phyloP scores from a whole-genome alignment of 495 filamentous ascomycete species.

The Penicillium atrosanguineum region DNA sequence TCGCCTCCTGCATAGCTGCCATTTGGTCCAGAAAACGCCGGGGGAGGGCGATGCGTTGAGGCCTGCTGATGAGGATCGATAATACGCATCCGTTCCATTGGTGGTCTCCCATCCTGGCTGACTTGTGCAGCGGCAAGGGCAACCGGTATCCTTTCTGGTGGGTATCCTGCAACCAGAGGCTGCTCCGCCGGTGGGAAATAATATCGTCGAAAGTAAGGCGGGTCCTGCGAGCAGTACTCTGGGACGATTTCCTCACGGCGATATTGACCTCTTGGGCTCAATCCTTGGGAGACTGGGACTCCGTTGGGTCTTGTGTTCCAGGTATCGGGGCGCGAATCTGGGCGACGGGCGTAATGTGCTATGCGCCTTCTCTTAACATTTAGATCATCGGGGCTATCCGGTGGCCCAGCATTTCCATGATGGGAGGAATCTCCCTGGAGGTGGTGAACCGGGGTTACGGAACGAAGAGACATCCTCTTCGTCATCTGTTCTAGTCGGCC shows the following conservation, averaged over 20 bases:
- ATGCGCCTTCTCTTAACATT: constrained; percentile 34
- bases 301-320: constrained; percentile 16
- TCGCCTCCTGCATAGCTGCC: constrained; percentile 16
- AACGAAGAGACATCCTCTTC: constrained; percentile 38
- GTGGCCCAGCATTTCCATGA: constrained; percentile 6
- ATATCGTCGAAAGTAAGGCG: constrained; percentile 23
- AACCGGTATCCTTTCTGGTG: constrained; percentile 12
- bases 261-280: constrained; percentile 18
- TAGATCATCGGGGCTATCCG: constrained; percentile 20
- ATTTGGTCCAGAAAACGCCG: constrained; percentile 13
- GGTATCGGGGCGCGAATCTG: constrained; percentile 8
- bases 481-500: constrained; percentile 31
- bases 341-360: constrained; percentile 18
- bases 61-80: constrained; percentile 15
- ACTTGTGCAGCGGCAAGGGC: constrained; percentile 9
- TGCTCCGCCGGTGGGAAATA: constrained; percentile 18
- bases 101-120: constrained; percentile 15
- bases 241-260: constrained; percentile 18
- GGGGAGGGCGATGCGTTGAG: constrained; percentile 4
- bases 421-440: constrained; percentile 14
- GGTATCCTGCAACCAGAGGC: constrained; percentile 14
- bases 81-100: constrained; percentile 16
- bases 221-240: constrained; percentile 19
- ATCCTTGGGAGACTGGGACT: constrained; percentile 13
- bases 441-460: constrained; percentile 31